phyloP scores from a whole-genome alignment of 2,329 filamentous ascomycete species.

The Alternaria ethzedia region DNA sequence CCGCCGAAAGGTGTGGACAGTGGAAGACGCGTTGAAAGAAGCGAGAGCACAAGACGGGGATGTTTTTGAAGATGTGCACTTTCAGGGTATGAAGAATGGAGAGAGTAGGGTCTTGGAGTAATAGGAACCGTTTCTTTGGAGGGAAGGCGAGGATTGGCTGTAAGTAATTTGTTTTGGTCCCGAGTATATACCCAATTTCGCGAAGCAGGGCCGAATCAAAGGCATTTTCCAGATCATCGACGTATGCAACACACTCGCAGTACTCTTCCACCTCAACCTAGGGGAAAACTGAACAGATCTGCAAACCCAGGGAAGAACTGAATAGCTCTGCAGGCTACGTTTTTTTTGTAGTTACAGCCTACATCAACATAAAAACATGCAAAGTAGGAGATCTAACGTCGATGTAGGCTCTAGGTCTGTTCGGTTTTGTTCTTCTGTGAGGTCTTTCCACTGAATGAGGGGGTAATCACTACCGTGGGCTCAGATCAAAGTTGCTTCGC shows the following conservation, averaged over 20 bases:
- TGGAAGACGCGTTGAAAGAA: slow-evolving; percentile 57
- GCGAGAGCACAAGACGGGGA: slow-evolving; percentile 54
- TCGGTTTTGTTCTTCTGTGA: neutral
- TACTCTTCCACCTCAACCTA: neutral
- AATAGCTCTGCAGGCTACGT: neutral
- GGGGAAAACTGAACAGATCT: neutral
- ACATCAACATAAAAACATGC: neutral
- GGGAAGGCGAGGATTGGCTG: neutral
- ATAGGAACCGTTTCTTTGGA: neutral
- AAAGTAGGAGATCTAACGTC: neutral
- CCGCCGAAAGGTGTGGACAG: slow-evolving; percentile 49
- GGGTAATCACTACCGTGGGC: neutral
- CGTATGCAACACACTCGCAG: neutral
- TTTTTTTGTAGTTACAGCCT: neutral
- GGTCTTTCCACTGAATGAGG: neutral
- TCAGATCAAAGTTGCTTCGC: neutral
- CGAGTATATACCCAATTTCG: neutral
- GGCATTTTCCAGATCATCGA: neutral
- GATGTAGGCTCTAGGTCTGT: neutral
- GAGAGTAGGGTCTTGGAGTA: slow-evolving; percentile 60
- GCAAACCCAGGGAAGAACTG: neutral
- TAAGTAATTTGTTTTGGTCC: neutral
- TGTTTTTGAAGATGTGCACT: slow-evolving; percentile 30
- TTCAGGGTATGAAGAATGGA: slow-evolving; percentile 62
- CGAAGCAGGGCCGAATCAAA: neutral